phyloP scores from a whole-genome alignment of 768 basidiomycete genomes.

The Floccularia luteovirens region DNA sequence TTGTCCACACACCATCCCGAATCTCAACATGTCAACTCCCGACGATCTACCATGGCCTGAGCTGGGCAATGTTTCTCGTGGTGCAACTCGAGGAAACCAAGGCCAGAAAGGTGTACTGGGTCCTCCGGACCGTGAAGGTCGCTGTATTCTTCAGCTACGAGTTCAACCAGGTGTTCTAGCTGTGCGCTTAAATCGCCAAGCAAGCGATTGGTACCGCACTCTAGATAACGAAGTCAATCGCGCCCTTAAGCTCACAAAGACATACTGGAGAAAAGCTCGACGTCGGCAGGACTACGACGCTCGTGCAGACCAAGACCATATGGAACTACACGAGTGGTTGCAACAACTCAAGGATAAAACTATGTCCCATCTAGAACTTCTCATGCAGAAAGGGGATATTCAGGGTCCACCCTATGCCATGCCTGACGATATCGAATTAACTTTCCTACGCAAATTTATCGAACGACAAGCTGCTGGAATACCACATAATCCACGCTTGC shows the following conservation, averaged over 20 bases:
- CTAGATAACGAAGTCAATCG: constrained; percentile 75
- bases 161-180: constrained; percentile 80
- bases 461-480: constrained; percentile 71
- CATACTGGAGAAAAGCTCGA: constrained; percentile 78
- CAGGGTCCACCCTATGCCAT: constrained; percentile 77
- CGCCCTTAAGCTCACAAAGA: constrained; percentile 79
- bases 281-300: constrained; percentile 82
- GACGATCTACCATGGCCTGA: constrained; percentile 87
- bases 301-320: constrained; percentile 81
- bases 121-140: constrained; percentile 66
- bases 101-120: constrained; percentile 78
- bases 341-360: constrained; percentile 86
- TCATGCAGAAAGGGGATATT: constrained; percentile 86
- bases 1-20: constrained; percentile 13
- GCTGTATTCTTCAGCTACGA: constrained; percentile 68
- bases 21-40: constrained; percentile 38
- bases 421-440: constrained; percentile 71
- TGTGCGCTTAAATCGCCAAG: constrained; percentile 64
- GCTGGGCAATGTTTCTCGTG: constrained; percentile 77
- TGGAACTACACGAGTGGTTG: constrained; percentile 84
- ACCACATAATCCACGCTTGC: constrained; percentile 74
- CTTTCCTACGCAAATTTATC: constrained; percentile 77
- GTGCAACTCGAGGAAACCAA: constrained; percentile 80
- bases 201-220: constrained; percentile 77
- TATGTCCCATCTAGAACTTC: constrained; percentile 79